A percentile compares a stretch with the other conserved stretches of the same genome.
These are phyloP conservation scores for Beauveria pseudobassiana DNA, from an alignment of 2,329 filamentous ascomycete genomes.

Conservation along the genomic window DNA sequence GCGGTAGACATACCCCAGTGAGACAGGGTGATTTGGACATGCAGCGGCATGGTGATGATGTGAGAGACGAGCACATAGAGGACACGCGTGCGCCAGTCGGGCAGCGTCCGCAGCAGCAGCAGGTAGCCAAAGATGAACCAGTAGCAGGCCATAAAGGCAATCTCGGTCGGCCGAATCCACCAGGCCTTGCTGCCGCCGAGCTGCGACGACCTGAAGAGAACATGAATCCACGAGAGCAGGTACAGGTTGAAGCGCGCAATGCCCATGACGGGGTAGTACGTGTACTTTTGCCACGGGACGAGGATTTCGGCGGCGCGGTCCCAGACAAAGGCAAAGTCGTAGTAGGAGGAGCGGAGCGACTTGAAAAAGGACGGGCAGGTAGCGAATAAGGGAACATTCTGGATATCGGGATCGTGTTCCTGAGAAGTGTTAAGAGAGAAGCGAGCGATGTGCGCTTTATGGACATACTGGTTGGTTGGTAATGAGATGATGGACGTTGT, in stretches of 20 bases:
- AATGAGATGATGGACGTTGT: conserved; percentile 61
- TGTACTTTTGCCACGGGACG: conserved; percentile 55
- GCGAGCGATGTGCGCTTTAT: not conserved
- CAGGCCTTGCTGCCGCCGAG: conserved; percentile 51
- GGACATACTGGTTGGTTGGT: conserved; percentile 51
- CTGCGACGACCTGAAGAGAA: conserved; percentile 48
- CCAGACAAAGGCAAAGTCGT: conserved; percentile 57
- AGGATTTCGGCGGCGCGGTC: conserved; percentile 52
- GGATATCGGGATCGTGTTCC: conserved; percentile 52
- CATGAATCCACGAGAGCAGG: conserved; percentile 57
- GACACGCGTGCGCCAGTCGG: conserved; percentile 49
- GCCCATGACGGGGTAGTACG: conserved; percentile 61
- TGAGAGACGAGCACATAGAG: conserved; percentile 58
- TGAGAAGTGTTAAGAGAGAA: conserved; percentile 17
- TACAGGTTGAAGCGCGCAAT: conserved; percentile 69
- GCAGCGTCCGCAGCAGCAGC: conserved; percentile 53
- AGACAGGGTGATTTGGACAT: conserved; percentile 64
- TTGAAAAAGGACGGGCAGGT: conserved; percentile 59
- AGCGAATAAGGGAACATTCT: conserved; percentile 64
- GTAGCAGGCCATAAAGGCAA: conserved; percentile 55
- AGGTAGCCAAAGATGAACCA: conserved; percentile 63
- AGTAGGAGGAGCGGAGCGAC: conserved; percentile 56
- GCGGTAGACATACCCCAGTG: conserved; percentile 67
- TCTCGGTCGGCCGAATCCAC: conserved; percentile 61
- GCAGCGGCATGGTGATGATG: conserved; percentile 58